phyloP scores from a whole-genome alignment of 2,329 filamentous ascomycete species.

The Pyricularia grisea region DNA sequence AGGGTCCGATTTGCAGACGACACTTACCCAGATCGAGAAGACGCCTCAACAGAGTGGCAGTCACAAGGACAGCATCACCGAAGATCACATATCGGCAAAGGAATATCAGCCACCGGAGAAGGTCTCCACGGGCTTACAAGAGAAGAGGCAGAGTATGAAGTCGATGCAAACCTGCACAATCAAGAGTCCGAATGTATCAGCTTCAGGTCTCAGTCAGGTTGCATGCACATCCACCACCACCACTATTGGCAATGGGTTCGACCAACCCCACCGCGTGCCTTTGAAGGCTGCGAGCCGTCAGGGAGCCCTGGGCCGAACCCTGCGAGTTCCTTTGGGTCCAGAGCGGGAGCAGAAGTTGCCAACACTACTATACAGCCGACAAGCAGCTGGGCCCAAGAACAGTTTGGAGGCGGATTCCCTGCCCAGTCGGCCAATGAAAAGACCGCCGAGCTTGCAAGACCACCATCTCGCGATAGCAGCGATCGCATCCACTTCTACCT shows the following conservation, averaged over 20 bases:
- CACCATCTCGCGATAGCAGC: constrained; percentile 13
- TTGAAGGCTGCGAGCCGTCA: neutral
- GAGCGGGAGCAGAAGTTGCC: neutral
- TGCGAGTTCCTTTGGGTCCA: neutral
- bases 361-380: constrained; percentile 3
- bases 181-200: neutral
- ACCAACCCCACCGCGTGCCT: constrained; percentile 2
- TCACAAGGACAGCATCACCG: neutral
- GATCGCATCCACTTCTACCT: constrained; percentile 10
- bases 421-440: constrained; percentile 15
- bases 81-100: neutral
- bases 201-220: constrained; percentile 18
- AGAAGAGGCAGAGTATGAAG: neutral
- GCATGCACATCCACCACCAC: constrained; percentile 51
- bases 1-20: neutral
- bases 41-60: neutral
- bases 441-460: constrained; percentile 17
- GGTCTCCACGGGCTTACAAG: neutral
- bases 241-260: constrained; percentile 40
- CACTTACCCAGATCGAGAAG: neutral
- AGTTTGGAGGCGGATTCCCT: constrained; percentile 14
- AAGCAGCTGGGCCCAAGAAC: constrained; percentile 6
- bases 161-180: neutral
- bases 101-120: neutral
- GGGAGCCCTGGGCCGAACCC: neutral